Base-by-base conservation (phyloP, 805 yeast genomes). In the Myxozyma mucilagina region DNA sequence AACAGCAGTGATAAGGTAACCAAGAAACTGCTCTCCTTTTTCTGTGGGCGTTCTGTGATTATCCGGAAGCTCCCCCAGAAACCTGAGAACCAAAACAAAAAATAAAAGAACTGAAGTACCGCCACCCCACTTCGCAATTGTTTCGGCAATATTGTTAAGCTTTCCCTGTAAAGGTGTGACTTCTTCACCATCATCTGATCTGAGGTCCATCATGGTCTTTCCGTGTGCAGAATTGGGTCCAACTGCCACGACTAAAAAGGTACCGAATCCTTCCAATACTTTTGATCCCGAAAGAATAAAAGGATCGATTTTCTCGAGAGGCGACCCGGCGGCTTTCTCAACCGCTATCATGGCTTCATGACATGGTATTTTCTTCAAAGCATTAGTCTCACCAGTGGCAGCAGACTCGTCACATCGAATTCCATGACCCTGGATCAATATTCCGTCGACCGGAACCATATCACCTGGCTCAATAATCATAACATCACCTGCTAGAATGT, bases 91-190 rank as follows among this genome's bases (percentile, higher is more conserved):
- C 16, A 94, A 78, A 31, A 92, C 89, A 39, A 89, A 67, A 70
- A 94, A 93, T 54, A 94, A 79, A n/a, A 93, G 70, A 43, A 85
- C 72, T 0, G 98, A 96, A 1, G 96, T 93, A 53, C 88, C 76
- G 65, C 90, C 84, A 57, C 98, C 99, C 74, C 89, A 90, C 73
- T 89, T 90, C n/a, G 97, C 92, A 63, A 94, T 94, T 38, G 94
- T 96, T 71, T 87, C 96, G 1, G 99, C 97, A 59, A 94, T 82
- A 55, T 80, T 79, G 70, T 88, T 85, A 63, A 94, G 80, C 69
- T 97, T 84, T 55, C 79, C 86, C 70, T 92, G 97, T 72, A 94
- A 76, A 0, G 99, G 98, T 5, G 99, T 96, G 31, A 82, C 82
- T 71, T 92, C 97, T 2, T 86, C 76, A 66, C 90, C 96, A 1